Evolutionary conservation across 2,329 filamentous ascomycete species (phyloP).

Genomic region (Chrysoporthe deuterocubensis): DNA sequence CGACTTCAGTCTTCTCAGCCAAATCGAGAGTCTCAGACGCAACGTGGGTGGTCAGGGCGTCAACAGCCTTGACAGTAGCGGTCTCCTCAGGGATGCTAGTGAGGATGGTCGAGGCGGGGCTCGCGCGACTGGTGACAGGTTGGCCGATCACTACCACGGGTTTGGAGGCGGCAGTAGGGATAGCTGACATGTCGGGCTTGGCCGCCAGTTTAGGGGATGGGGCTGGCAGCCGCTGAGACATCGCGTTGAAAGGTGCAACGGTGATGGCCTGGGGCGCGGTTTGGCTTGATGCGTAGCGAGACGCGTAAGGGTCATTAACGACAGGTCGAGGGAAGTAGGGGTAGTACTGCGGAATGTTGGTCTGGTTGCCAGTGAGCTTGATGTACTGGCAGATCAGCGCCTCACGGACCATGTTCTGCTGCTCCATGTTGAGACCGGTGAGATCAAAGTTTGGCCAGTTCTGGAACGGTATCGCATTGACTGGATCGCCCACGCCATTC

Average conservation of each 20-base stretch:
- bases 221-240: neutral
- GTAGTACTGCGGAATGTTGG: neutral
- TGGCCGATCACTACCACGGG: neutral
- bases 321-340: conserved; percentile 1
- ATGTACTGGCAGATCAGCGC: conserved; percentile 17
- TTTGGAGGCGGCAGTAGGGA: neutral
- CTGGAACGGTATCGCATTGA: conserved; percentile 19
- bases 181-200: neutral
- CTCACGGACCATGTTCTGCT: conserved; percentile 25
- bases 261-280: neutral
- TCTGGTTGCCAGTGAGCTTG: conserved; percentile 18
- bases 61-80: neutral
- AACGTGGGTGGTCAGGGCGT: neutral
- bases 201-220: neutral
- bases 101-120: conserved; percentile 3
- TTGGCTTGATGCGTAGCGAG: neutral
- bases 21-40: neutral
- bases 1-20: neutral
- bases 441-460: conserved; percentile 18
- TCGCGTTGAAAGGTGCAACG: neutral
- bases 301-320: neutral
- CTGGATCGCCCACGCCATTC: conserved; percentile 20
- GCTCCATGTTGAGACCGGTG: conserved; percentile 19
- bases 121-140: neutral
- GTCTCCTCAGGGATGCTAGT: conserved; percentile 25